Evolutionary conservation across 768 basidiomycete species (phyloP).

Genomic region (Rhodotorula diobovata): DNA sequence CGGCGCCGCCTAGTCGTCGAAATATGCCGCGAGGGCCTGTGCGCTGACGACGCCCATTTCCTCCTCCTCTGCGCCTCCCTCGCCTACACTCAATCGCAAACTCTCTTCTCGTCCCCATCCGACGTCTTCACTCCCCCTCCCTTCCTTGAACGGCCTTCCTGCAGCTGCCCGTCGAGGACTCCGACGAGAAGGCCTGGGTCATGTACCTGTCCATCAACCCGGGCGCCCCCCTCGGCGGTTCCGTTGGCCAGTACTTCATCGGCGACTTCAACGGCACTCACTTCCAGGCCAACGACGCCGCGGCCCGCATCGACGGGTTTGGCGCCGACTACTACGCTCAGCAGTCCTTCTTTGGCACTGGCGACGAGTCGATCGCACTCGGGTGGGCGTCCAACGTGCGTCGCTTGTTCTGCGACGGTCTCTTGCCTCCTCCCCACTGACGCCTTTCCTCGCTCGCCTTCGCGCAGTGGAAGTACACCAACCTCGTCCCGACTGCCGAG

Average conservation of each 20-base stretch:
- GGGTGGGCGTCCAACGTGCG: neutral
- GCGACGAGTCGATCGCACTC: neutral
- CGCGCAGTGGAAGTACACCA: slow-evolving; percentile 12
- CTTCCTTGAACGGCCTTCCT: no score
- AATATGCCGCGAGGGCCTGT: no score
- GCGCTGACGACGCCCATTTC: no score
- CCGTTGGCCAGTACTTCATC: slow-evolving; percentile 40
- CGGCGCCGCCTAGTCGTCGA: no score
- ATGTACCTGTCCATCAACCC: slow-evolving; percentile 10
- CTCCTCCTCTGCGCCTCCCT: no score
- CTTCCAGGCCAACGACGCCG: slow-evolving; percentile 39
- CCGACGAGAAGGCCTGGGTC: neutral
- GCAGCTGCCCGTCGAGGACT: neutral
- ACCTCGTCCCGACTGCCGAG: slow-evolving; percentile 11
- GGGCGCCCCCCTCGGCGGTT: slow-evolving; percentile 34
- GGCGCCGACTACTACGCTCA: slow-evolving; percentile 45
- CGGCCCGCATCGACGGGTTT: slow-evolving; percentile 37
- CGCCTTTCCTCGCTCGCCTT: neutral
- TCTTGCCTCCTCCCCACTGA: no score
- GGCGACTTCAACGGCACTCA: slow-evolving; percentile 42
- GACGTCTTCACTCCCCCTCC: no score
- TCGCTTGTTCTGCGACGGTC: no score
- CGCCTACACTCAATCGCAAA: no score
- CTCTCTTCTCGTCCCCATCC: no score
- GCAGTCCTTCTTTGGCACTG: slow-evolving; percentile 40